These are phyloP conservation scores for Coemansia reversa DNA, from an alignment of 192 early-diverging fungal genomes.

Conservation along the genomic window DNA sequence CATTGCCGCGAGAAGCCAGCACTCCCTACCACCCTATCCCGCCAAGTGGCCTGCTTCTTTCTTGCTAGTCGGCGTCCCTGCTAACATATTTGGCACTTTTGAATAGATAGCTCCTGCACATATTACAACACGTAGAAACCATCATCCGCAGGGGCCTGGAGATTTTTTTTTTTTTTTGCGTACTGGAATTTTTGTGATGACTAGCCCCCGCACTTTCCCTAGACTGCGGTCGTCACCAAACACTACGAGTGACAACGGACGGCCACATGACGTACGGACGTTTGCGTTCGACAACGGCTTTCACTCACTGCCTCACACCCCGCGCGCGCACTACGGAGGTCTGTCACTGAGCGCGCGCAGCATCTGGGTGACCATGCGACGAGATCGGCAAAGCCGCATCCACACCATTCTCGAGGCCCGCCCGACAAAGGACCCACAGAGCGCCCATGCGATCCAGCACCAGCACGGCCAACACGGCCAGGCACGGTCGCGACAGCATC, in stretches of 20 bases:
- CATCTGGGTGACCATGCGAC: slow-evolving; percentile 33
- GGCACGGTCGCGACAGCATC: slow-evolving; percentile 1
- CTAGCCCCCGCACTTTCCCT: slow-evolving; percentile 29
- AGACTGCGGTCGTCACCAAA: slow-evolving; percentile 39
- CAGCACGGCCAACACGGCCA: neutral
- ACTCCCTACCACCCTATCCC: neutral
- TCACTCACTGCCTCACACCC: slow-evolving; percentile 37
- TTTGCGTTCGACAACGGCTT: slow-evolving; percentile 17
- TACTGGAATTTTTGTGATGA: slow-evolving; percentile 9
- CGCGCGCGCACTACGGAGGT: slow-evolving; percentile 17
- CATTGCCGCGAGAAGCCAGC: neutral
- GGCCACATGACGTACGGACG: slow-evolving; percentile 13
- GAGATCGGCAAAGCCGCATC: slow-evolving; percentile 33
- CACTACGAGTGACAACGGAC: slow-evolving; percentile 1
- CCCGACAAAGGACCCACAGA: slow-evolving; percentile 6
- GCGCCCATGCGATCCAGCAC: slow-evolving; percentile 2
- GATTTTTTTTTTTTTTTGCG: slow-evolving; percentile 3
- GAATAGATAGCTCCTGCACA: neutral
- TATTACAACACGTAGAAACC: slow-evolving; percentile 1
- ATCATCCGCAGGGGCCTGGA: neutral
- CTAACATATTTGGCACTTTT: neutral
- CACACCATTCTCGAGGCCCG: slow-evolving; percentile 29
- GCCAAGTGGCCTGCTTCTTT: neutral
- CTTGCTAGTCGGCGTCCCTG: neutral
- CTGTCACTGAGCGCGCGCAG: slow-evolving; percentile 16